Base-by-base conservation (phyloP, 371 early-diverging fungal species). In the Conidiobolus incongruus region DNA sequence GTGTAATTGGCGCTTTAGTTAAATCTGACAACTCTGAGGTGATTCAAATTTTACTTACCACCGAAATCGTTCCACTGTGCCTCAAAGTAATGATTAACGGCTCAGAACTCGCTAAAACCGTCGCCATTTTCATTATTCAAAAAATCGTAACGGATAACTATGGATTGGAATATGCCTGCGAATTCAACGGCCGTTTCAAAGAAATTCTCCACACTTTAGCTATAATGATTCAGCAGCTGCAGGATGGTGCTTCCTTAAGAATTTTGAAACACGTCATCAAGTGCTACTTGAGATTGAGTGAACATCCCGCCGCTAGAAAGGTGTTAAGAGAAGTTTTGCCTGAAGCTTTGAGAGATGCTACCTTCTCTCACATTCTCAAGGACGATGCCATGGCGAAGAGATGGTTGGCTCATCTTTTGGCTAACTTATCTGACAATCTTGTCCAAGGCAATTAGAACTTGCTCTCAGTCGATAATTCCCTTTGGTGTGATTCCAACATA, bases 81-180 rank as follows among this genome's bases (percentile, higher is more conserved):
- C 70, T 98, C 17, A 77, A 94, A 47, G 96, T 92, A 51, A 93
- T 97, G 91, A 96, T 97, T 53, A 83, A 83, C 17, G 98, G 97
- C 20, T 77, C 78, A 43, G 93, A 94, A 55, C 72, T 92, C 19
- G 88, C 91, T 35, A 97, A 98, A 57, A 87, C 90, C n/a, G 90
- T 79, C 33, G 95, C 98, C 21, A 92, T 89, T 23, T 88, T 94
- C 58, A 93, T 98, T 40, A 88, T 98, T 41, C 91, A 94, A 59
- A 84, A 90, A 52, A 94, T 97, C 40, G 68, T 98, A 19, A 62
- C 84, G 46, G 93, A 87, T 55, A 88, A 89, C 34, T 78, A 86
- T 52, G 99, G 99, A 1, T 72, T 98, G 42, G 80, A 75, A 52
- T 99, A 96, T 60, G 86, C 96, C 34, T 92, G 93, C 50, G 92